phyloP scores from a whole-genome alignment of 78 protist species.

The Cyanophora paradoxa region DNA sequence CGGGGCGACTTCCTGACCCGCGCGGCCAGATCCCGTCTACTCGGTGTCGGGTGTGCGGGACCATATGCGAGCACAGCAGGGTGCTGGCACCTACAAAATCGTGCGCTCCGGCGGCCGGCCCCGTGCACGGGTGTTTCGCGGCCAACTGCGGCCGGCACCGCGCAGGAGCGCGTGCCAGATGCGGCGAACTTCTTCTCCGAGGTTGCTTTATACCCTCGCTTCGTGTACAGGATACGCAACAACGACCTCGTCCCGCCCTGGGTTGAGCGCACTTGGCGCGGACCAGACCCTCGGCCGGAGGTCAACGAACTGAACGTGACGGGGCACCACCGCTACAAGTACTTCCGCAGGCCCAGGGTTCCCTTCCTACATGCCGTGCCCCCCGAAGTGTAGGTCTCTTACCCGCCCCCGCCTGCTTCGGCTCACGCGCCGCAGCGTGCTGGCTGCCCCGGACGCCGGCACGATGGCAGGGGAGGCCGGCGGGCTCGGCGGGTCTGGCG shows the following conservation, averaged over 20 bases:
- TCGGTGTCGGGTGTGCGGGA: background rate
- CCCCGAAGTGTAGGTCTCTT: slow-evolving; percentile 7
- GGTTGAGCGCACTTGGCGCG: too few relatives aligned
- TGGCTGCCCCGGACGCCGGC: background rate
- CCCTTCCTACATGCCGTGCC: slow-evolving; percentile 20
- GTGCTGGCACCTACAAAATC: background rate
- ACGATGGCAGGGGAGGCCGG: background rate
- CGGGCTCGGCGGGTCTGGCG: background rate
- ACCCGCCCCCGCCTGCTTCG: background rate
- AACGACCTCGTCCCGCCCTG: too few relatives aligned
- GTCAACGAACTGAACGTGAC: background rate
- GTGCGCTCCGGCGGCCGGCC: background rate
- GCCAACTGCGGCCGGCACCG: too few relatives aligned
- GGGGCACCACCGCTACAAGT: slow-evolving; percentile 17
- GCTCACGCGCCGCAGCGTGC: background rate
- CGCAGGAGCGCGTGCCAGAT: too few relatives aligned
- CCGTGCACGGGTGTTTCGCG: too few relatives aligned
- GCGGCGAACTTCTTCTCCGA: too few relatives aligned
- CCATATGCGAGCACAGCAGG: too few relatives aligned
- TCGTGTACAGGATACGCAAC: too few relatives aligned
- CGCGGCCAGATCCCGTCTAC: slow-evolving; percentile 7
- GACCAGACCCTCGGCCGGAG: too few relatives aligned
- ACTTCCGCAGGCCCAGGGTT: slow-evolving; percentile 8
- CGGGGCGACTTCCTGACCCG: too few relatives aligned
- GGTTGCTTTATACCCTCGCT: too few relatives aligned